phyloP scores from a whole-genome alignment of 1,284 basidiomycete genomes.

The Inonotus obliquus region DNA sequence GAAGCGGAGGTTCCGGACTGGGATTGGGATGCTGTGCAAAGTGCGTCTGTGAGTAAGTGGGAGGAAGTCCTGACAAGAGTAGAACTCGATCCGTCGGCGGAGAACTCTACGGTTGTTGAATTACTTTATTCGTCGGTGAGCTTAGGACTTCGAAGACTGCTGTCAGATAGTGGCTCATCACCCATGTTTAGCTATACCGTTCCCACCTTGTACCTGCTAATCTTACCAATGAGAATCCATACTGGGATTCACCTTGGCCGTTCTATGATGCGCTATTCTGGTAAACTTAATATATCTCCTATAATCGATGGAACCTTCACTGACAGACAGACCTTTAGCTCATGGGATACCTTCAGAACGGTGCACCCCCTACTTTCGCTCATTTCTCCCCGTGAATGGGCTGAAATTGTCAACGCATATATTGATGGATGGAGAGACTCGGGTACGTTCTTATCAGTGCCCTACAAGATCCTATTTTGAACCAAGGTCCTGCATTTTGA shows the following conservation, averaged over 20 bases:
- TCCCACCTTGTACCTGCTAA: slow-evolving; percentile 48
- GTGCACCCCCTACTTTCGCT: slow-evolving; percentile 62
- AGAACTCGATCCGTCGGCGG: slow-evolving; percentile 31
- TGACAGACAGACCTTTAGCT: not conserved
- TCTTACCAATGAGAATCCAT: slow-evolving; percentile 46
- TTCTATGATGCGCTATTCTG: slow-evolving; percentile 71
- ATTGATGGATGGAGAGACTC: slow-evolving; percentile 47
- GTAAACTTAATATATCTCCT: slow-evolving; percentile 41
- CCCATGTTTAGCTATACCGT: slow-evolving; percentile 39
- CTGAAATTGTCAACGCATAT: slow-evolving; percentile 42
- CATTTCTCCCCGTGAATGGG: slow-evolving; percentile 39
- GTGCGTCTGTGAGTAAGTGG: slow-evolving; percentile 36
- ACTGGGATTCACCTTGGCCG: slow-evolving; percentile 49
- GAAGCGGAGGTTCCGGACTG: slow-evolving; percentile 41
- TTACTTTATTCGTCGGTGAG: slow-evolving; percentile 43
- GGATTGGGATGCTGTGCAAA: slow-evolving; percentile 39
- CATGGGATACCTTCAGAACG: slow-evolving; percentile 38
- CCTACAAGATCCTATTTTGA: not conserved
- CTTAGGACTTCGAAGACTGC: not conserved
- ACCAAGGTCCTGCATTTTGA: not conserved
- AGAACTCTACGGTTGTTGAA: slow-evolving; percentile 39
- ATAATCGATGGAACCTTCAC: slow-evolving; percentile 24
- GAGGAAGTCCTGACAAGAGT: slow-evolving; percentile 39
- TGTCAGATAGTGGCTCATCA: not conserved
- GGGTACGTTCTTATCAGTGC: slow-evolving; percentile 26